Conservation (phyloP, 2,329 filamentous ascomycete species). For the Xylariaceae sp. region DNA sequence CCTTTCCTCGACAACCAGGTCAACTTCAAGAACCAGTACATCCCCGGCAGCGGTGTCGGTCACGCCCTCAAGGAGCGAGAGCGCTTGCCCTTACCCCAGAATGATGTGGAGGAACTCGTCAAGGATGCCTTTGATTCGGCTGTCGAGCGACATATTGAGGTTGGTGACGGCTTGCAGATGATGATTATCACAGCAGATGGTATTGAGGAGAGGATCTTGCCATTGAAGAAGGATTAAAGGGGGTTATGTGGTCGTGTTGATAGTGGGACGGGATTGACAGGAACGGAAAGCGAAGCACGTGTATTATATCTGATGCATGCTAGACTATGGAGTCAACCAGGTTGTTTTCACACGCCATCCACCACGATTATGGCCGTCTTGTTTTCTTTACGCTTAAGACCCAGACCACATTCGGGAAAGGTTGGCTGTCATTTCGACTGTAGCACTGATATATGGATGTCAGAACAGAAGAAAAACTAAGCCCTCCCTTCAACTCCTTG, state of each 20-base stretch:
- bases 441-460: too few species aligned
- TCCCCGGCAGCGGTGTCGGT: conserved; percentile 79
- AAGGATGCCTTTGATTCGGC: conserved; percentile 98
- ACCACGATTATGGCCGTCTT: not conserved
- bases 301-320: conserved; percentile 14
- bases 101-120: conserved; percentile 79
- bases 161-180: conserved; percentile 94
- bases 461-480: too few species aligned
- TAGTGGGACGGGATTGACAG: conserved; percentile 15
- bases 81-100: conserved; percentile 64
- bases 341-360: conserved; percentile 5
- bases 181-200: conserved; percentile 85
- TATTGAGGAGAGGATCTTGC: conserved; percentile 78
- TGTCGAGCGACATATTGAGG: conserved; percentile 97
- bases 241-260: not conserved
- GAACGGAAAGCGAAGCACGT: conserved; percentile 12
- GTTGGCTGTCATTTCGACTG: too few species aligned
- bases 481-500: too few species aligned
- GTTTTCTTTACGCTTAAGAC: not conserved
- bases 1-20: conserved; percentile 99
- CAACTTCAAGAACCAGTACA: conserved; percentile 98
- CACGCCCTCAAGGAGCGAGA: conserved; percentile 73
- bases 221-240: conserved; percentile 82
- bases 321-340: conserved; percentile 17
- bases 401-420: too few species aligned